Evolutionary conservation across 2,329 filamentous ascomycete genomes (phyloP), one percentile per base, ranked within the genome.

Genomic region (Decorospora gaudefroyi): DNA sequence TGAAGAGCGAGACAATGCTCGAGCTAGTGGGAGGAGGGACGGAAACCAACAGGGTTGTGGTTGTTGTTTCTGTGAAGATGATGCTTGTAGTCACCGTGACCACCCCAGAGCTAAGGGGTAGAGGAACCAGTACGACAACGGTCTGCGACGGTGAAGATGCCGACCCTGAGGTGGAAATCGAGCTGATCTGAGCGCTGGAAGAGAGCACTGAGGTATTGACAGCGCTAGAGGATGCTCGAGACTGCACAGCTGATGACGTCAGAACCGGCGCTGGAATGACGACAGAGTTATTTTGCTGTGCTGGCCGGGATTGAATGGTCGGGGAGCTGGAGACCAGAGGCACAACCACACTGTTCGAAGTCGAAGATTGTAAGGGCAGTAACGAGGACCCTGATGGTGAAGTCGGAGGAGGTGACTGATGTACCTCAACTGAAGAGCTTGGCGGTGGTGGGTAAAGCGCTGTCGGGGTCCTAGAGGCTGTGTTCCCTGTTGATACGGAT

Each of bases 401-500:
- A n/a, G 17, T 13, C 26, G 32, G 33, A 16, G 22, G 13, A 27
- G 21, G 39, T 6, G 26, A n/a, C 7, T 29, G 16, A 12, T 27
- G 22, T 4, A 26, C 19, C 27, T 26, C 31, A 12, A 23, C 12
- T 4, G 19, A 6, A 17, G 40, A 28, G 27, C 33, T 46, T 7
- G 22, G 26, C 11, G 27, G 13, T 28, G 35, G 41, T 9, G 37
- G 18, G 17, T 38, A 34, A 11, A 43, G 22, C 4, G 36, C 27
- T 11, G 34, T 42, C 3, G 35, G 38, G 10, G 49, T 18, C 15
- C 12, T 21, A 12, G 41, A 15, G 3, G 29, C 13, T 27, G 22
- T 13, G 13, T 42, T 27, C 16, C 18, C 16, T 12, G 11, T 29
- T 7, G 42, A 43, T n/a, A 22, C 36, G 7, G 43, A 44, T 7